Base-by-base conservation (phyloP, 1,284 basidiomycete genomes). In the Meira miltonrushii region DNA sequence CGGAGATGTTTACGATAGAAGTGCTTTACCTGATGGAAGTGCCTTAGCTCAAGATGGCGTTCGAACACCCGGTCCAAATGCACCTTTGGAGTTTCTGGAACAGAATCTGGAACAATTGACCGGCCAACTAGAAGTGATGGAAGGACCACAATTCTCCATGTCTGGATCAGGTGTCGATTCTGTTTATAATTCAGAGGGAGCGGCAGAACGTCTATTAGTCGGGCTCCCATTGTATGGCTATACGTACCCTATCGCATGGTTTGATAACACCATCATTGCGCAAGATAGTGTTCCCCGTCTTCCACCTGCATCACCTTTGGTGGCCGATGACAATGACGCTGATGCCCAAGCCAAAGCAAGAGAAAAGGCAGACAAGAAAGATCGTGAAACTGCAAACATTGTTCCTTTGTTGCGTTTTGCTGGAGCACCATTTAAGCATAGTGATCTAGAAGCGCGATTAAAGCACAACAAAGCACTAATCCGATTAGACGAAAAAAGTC, bases 11-110 rank as follows among this genome's bases (percentile, higher is more conserved):
- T 44, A 40, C 19, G 37, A 28, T 40, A 23, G 8, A 11, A 43
- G 54, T 13, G 55, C 61, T 13, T 58, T 71, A 17, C 60, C 62
- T 1, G 17, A 41, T 2, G 60, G 60, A 33, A 71, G 67, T 25
- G 62, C 65, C 4, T 28, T 71, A 17, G 40, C 60, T 11, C 57
- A 55, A 2, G 67, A 60, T 1, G 62, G 60, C 17, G 48, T 71
- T 10, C 46, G 67, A 5, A 43, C 60, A 12, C 55, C 67, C 0
- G 69, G 66, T 15, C 63, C 69, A 40, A 71, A 71, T 54, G 66
- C 65, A 0, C 62, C 60, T 10, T 55, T 65, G 2, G 21, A 53
- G 12, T 71, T 61, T 62, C 50, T 71, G 9, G 28, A 33, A 17
- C 58, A 62, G 25, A 71, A 71, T 51, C 15, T 68, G 11, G 47